Evolutionary conservation across 345 rosid species (phyloP), one percentile per base, ranked within the genome.

Genomic region (Bruguiera sexangula): DNA sequence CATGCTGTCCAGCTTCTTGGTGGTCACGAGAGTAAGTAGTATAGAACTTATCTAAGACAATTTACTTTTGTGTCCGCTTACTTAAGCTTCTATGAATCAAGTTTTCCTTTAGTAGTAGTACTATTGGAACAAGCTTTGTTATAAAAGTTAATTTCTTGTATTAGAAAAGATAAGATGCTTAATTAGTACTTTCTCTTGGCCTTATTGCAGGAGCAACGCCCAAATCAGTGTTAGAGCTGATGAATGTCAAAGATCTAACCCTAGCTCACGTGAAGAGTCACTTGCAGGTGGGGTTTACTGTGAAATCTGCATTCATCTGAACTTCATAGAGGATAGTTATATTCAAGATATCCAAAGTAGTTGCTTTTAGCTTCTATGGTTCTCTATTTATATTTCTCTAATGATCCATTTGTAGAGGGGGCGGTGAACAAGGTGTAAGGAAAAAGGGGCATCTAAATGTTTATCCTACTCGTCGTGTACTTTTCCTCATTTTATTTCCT

Each of bases 191-290:
- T 22, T 56, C 56, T 56, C 24, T 37, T 2, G 5, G 8, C 27
- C 60, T 19, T 60, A 62, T 72, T 34, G 48, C 81, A 94, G 98
- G 98, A 79, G 98, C 98, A 60, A 94, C 98, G 10, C 98, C 97
- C 26, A 94, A 94, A 79, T 95, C 99, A 34, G 99, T 95, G 6
- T 78, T 95, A 76, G 97, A 95, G 89, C 72, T 95, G 82, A 95
- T 95, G 99, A 95, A 95, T 82, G 99, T 92, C 74, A 95, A 92
- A 73, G 99, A 95, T 92, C 87, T 95, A 84, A 95, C 97, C 86
- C 85, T 95, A 85, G 99, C 99, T 75, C 99, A 95, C 75, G 99
- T 95, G 85, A 95, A 95, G 89, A 92, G 97, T 85, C 99, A 95
- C 76, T 90, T 95, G 84, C 99, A 95, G 99, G 99, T 95, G 75